phyloP scores from a whole-genome alignment of 2,329 filamentous ascomycete species.

The Didymellaceae sp. region DNA sequence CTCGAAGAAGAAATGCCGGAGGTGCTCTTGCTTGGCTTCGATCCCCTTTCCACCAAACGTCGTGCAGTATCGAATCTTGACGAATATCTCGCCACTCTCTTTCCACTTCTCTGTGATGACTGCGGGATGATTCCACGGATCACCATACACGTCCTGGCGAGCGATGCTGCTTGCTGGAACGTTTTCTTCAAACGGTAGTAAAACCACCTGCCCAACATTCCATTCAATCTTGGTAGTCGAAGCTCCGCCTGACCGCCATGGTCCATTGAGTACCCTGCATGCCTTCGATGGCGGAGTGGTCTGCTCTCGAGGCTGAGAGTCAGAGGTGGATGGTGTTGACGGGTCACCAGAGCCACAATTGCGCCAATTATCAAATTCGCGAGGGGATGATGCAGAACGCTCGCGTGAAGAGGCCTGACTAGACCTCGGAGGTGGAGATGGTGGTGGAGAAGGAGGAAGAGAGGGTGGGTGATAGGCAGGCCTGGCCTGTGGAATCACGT shows the following conservation, averaged over 20 bases:
- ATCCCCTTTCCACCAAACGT: conserved; percentile 16
- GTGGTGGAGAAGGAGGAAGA: background rate
- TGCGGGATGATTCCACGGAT: conserved; percentile 11
- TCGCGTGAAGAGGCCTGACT: background rate
- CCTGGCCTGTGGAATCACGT: background rate
- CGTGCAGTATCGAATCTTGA: conserved; percentile 21
- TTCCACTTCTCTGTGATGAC: conserved; percentile 18
- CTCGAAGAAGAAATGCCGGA: conserved; percentile 18
- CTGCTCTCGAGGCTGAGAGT: background rate
- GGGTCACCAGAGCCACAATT: background rate
- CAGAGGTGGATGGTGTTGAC: background rate
- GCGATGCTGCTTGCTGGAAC: background rate
- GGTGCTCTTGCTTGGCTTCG: background rate
- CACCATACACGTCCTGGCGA: background rate
- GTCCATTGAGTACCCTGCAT: background rate
- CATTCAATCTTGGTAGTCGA: background rate
- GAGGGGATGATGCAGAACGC: background rate
- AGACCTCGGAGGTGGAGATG: background rate
- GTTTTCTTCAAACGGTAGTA: background rate
- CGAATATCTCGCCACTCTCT: conserved; percentile 8
- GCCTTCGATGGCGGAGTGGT: background rate
- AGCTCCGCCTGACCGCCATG: background rate
- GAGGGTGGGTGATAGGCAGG: background rate
- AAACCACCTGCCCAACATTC: conserved; percentile 1
- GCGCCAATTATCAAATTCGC: background rate